These are phyloP conservation scores for Lotus japonicus DNA, from an alignment of 306 rosid species.

Conservation along the genomic window DNA sequence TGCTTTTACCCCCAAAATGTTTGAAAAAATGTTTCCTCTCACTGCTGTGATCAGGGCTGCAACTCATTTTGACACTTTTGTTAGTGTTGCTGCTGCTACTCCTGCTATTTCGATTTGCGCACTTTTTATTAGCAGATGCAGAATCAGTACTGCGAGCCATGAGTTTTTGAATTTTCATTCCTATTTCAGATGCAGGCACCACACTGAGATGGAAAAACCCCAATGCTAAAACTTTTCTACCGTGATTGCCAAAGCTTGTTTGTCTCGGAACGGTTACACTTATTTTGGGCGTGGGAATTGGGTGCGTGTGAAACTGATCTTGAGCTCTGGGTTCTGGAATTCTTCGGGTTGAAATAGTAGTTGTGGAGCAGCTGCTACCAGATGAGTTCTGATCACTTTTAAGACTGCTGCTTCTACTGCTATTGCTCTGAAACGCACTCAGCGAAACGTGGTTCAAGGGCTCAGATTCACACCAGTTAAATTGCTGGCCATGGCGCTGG, in stretches of 20 bases:
- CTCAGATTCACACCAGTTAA: slow-evolving; percentile 27
- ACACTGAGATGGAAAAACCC: slow-evolving; percentile 59
- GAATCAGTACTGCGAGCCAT: slow-evolving; percentile 28
- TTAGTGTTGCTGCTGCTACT: background rate
- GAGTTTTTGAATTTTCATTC: slow-evolving; percentile 49
- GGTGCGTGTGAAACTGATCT: slow-evolving; percentile 41
- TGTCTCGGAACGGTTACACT: slow-evolving; percentile 27
- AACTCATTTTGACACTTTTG: too few species aligned
- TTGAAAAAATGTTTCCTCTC: slow-evolving; percentile 9
- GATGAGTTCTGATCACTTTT: slow-evolving; percentile 39
- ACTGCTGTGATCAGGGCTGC: too few species aligned
- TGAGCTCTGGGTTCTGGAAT: slow-evolving; percentile 26
- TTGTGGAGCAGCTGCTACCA: slow-evolving; percentile 28
- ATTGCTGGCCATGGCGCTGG: background rate
- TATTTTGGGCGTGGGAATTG: slow-evolving; percentile 66
- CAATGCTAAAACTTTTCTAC: slow-evolving; percentile 50
- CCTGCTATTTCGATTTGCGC: slow-evolving; percentile 25
- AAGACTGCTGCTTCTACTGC: slow-evolving; percentile 52
- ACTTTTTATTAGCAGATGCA: background rate
- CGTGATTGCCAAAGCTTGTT: slow-evolving; percentile 25
- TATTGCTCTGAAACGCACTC: slow-evolving; percentile 23
- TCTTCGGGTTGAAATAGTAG: slow-evolving; percentile 13
- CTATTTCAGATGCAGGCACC: slow-evolving; percentile 56
- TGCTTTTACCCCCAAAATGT: slow-evolving; percentile 21
- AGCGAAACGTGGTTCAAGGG: slow-evolving; percentile 28